A percentile compares a stretch with the other conserved stretches of the same genome.
These are phyloP conservation scores for Phialophora tarda DNA, from an alignment of 2,329 filamentous ascomycete species.

Conservation along the genomic window DNA sequence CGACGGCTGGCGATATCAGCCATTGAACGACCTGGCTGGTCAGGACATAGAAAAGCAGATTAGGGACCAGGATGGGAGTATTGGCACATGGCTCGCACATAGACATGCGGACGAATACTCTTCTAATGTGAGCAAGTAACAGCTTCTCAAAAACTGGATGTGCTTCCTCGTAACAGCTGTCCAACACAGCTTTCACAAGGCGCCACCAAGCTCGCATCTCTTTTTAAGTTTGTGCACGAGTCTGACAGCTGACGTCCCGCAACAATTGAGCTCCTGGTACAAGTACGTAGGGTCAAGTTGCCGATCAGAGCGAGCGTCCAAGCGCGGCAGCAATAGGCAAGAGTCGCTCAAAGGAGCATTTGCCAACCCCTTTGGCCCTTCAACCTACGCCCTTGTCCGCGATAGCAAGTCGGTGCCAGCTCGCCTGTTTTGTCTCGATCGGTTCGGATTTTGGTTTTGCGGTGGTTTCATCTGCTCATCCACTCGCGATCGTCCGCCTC, in stretches of 20 bases:
- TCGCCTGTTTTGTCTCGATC: slow-evolving; percentile 7
- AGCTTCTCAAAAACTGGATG: neutral
- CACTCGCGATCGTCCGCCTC: slow-evolving; percentile 15
- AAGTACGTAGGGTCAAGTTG: neutral
- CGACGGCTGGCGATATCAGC: neutral
- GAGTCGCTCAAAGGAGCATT: neutral
- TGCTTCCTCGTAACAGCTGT: neutral
- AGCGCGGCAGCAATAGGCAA: neutral
- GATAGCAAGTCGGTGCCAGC: neutral
- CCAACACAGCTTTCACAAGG: neutral
- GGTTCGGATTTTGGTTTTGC: neutral
- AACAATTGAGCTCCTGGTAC: neutral
- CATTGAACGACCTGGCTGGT: neutral
- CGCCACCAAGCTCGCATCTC: neutral
- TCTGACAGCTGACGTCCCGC: neutral
- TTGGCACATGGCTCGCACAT: neutral
- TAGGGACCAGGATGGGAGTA: neutral
- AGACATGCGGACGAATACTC: neutral
- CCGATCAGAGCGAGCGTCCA: neutral
- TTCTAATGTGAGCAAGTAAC: neutral
- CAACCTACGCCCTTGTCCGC: neutral
- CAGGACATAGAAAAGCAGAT: neutral
- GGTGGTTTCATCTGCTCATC: neutral
- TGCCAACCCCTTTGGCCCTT: neutral
- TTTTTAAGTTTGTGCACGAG: neutral